Base-by-base conservation (phyloP, 2,329 filamentous ascomycete species). In the Gaeumannomyces sp. region DNA sequence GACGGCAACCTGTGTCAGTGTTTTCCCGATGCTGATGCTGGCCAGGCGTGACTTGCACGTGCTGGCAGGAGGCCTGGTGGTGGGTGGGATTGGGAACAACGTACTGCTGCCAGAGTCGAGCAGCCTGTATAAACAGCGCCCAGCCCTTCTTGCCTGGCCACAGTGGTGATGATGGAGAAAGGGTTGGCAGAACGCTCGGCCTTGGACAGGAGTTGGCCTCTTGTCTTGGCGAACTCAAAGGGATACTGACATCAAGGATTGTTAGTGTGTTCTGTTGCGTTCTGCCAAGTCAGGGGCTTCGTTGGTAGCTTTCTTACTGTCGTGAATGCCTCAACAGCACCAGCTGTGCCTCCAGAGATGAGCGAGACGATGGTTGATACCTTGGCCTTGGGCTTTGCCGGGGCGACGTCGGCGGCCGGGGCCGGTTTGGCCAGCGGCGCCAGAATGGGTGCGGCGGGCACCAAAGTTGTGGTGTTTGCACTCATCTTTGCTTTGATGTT, bases 161-260 rank as follows among this genome's bases (percentile, higher is more conserved):
- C 83, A 31, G 83, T 76, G 5, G 74, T 65, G 38, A 89, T 83
- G 7, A 89, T 80, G 0, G 76, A 69, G 69, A 88, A 84, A 0
- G 86, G 86, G 64, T 89, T 89, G 57, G 77, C 76, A 22, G 78
- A 72, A 1, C 66, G 38, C 38, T 45, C 65, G 6, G 33, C 58
- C 16, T 61, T 61, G 5, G 57, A 70, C 75, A n/a, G 28, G 2
- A 88, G 76, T 68, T 89, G 85, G 3, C 85, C 80, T 64, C 85
- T 78, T 0, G 87, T 89, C 74, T 90, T 90, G 64, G 86, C 85
- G 69, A 88, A 90, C 71, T 89, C 87, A 69, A 89, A 84, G 0
- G 87, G 87, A 72, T 89, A 89, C 77, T 81, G 66, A 10, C 16
- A 19, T 6, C 14, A 14, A 11, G 25, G 35, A 53, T 45, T n/a